phyloP scores from a whole-genome alignment of 257 asterid genomes.

The Solanum rostratum region DNA sequence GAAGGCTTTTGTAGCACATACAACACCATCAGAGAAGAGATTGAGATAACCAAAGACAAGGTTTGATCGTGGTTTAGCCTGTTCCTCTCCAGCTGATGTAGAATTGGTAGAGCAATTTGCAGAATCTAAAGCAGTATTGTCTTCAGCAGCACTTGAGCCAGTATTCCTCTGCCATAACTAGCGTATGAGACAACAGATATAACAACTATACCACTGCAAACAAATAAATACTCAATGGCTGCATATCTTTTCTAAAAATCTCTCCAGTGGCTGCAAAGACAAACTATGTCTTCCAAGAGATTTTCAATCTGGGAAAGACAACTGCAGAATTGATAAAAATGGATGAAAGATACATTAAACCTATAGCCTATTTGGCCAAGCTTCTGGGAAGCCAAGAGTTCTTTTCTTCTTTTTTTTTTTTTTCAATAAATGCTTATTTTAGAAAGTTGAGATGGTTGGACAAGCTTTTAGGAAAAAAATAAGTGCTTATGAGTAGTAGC shows the following conservation, averaged over 20 bases:
- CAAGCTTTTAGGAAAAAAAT: background rate
- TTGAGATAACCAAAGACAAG: slow-evolving; percentile 95
- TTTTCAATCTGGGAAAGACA: background rate
- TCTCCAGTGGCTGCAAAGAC: background rate
- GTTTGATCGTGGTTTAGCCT: slow-evolving; percentile 47
- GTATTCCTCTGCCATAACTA: slow-evolving; percentile 51
- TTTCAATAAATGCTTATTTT: background rate
- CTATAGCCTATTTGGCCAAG: background rate
- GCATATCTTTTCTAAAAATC: background rate
- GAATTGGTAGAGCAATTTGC: slow-evolving; percentile 17
- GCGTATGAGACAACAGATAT: background rate
- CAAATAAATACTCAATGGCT: background rate
- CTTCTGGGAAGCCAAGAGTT: background rate
- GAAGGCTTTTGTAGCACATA: slow-evolving; percentile 20
- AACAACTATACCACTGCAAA: background rate
- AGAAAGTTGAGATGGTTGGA: background rate
- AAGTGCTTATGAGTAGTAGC: background rate
- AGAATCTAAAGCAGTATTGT: slow-evolving; percentile 12
- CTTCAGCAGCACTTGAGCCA: slow-evolving; percentile 24
- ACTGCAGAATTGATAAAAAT: background rate
- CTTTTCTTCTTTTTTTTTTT: background rate
- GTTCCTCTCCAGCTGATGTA: slow-evolving; percentile 18
- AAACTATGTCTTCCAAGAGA: background rate
- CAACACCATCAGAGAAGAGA: slow-evolving; percentile 98
- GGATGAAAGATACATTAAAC: background rate